Conservation (phyloP, 139 green algal genomes). For the Closterium sp. region DNA sequence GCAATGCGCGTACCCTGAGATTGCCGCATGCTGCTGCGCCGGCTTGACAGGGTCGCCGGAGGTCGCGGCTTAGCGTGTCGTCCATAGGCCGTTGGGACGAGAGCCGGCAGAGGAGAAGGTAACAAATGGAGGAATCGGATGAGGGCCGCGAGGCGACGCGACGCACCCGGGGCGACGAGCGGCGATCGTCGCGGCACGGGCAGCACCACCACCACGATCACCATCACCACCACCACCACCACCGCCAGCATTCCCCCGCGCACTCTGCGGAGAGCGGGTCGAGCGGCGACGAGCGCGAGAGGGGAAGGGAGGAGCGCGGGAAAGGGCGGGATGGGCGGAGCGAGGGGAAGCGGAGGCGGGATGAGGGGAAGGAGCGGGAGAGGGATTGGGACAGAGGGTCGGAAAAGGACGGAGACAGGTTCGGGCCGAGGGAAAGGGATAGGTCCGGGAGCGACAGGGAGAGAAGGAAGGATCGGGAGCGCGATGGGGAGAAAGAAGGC, state of each 20-base stretch:
- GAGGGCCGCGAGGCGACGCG: background rate
- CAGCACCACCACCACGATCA: background rate
- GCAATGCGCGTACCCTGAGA: too few species aligned
- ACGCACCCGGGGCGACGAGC: background rate
- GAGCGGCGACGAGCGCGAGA: background rate
- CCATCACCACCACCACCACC: background rate
- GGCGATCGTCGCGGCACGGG: background rate
- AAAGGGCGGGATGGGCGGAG: background rate
- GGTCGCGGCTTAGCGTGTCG: too few species aligned
- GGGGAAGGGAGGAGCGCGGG: background rate
- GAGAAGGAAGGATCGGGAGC: slow-evolving; percentile 2
- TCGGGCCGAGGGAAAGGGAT: background rate
- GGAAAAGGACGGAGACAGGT: slow-evolving; percentile 3
- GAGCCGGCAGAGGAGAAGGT: too few species aligned
- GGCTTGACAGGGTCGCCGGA: too few species aligned
- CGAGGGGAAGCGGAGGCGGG: background rate
- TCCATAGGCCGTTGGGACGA: too few species aligned
- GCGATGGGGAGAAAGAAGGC: background rate
- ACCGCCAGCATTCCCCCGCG: background rate
- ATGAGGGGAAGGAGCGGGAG: background rate
- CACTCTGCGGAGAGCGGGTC: background rate
- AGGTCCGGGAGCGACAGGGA: background rate
- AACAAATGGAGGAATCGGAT: background rate
- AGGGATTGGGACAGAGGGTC: background rate
- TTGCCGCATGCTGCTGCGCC: too few species aligned